phyloP scores from a whole-genome alignment of 73 alveolate species.

The Vitrella brassicaformis region DNA sequence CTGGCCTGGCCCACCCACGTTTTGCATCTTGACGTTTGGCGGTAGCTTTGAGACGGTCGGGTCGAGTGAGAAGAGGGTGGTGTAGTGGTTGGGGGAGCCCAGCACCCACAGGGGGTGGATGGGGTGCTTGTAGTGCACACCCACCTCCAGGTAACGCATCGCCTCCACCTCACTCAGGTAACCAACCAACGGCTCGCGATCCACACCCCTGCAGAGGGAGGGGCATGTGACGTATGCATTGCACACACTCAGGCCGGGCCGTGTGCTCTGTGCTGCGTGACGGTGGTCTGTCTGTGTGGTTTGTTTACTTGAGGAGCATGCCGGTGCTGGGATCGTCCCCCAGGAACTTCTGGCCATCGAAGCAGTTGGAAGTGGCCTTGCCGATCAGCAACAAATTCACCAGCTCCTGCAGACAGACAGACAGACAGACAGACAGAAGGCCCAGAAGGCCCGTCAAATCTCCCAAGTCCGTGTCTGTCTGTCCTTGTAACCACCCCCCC shows the following conservation, averaged over 20 bases:
- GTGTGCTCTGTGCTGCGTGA: too few species aligned
- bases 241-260: too few species aligned
- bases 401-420: constrained; percentile 23
- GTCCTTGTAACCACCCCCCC: too few species aligned
- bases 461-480: too few species aligned
- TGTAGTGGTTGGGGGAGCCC: constrained; percentile 53
- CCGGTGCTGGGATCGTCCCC: constrained; percentile 47
- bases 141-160: constrained; percentile 11
- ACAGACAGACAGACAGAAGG: not conserved
- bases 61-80: constrained; percentile 22
- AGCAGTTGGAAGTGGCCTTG: constrained; percentile 48
- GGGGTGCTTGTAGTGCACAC: constrained; percentile 39
- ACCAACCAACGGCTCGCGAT: constrained; percentile 43
- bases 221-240: too few species aligned
- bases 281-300: too few species aligned
- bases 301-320: constrained; percentile 11
- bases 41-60: too few species aligned
- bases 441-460: too few species aligned
- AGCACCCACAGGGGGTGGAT: constrained; percentile 52
- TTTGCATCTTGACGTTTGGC: too few species aligned
- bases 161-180: constrained; percentile 45
- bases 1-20: too few species aligned
- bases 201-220: constrained; percentile 44
- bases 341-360: constrained; percentile 49
- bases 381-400: constrained; percentile 51